A percentile compares a stretch with the other conserved stretches of the same genome.
phyloP scores from a whole-genome alignment of 2,329 filamentous ascomycete species.

The Fusarium redolens region DNA sequence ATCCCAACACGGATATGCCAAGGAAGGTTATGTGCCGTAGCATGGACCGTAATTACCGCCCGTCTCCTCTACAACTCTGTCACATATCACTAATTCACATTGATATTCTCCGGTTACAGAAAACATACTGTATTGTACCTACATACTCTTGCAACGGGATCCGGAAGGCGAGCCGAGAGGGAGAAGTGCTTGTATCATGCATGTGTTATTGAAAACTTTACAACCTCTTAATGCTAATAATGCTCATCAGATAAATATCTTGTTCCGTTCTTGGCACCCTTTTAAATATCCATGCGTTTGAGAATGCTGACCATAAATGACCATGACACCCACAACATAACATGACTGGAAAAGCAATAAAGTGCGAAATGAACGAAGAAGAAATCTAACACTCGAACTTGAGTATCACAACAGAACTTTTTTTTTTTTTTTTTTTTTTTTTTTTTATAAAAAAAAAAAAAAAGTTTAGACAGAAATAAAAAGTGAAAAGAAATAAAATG shows the following conservation, averaged over 20 bases:
- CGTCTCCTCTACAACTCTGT: neutral
- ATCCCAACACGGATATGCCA: conserved; percentile 9
- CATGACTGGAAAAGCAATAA: conserved; percentile 7
- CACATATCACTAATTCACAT: conserved; percentile 19
- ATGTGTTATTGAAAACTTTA: neutral
- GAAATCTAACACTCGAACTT: neutral
- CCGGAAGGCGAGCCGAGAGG: neutral
- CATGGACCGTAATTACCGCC: neutral
- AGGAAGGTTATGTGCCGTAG: conserved; percentile 4
- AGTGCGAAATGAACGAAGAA: neutral
- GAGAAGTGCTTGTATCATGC: conserved; percentile 5
- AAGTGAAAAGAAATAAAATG: neutral
- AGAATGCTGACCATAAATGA: conserved; percentile 31
- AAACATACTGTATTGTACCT: neutral
- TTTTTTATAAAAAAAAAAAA: too few species aligned
- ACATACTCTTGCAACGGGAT: neutral
- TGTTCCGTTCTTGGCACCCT: neutral
- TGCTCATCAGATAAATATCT: neutral
- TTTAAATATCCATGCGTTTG: conserved; percentile 8
- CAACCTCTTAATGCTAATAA: neutral
- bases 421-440: too few species aligned
- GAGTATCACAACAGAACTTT: neutral
- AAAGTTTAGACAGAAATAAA: neutral
- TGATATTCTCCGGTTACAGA: conserved; percentile 3
- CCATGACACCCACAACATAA: neutral